These are phyloP conservation scores for Apiospora pterosperma DNA, from an alignment of 2,329 filamentous ascomycete species.

Conservation along the genomic window DNA sequence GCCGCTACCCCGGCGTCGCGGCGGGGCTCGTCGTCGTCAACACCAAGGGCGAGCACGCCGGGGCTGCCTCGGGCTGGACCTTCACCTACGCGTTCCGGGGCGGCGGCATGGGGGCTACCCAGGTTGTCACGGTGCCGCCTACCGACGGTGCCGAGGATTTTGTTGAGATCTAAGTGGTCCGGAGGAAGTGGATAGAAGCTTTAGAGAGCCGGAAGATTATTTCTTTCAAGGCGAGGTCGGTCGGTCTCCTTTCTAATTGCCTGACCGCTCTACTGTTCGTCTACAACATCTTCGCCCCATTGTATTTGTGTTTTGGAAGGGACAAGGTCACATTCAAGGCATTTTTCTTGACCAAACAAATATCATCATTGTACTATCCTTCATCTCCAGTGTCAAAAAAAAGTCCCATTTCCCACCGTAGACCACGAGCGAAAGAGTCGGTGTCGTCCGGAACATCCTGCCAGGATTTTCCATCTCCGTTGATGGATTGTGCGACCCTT, in stretches of 20 bases:
- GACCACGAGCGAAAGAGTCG: not conserved
- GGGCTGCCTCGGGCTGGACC: conserved; percentile 49
- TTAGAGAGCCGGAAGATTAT: not conserved
- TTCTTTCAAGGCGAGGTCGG: not conserved
- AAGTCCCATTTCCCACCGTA: not conserved
- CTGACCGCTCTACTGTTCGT: not conserved
- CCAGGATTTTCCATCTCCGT: not conserved
- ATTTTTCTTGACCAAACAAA: not conserved
- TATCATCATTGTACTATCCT: conserved; percentile 2
- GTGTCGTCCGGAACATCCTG: not conserved
- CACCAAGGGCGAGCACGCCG: conserved; percentile 45
- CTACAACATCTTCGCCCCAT: no score
- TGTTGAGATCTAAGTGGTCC: not conserved
- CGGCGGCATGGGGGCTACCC: conserved; percentile 41
- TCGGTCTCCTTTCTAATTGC: no score
- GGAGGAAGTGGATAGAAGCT: not conserved
- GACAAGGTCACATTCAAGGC: not conserved
- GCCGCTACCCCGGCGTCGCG: conserved; percentile 41
- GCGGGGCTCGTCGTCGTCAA: conserved; percentile 51
- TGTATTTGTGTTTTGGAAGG: not conserved
- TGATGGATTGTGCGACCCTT: not conserved
- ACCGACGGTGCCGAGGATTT: conserved; percentile 10
- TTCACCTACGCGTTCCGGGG: conserved; percentile 52
- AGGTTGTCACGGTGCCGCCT: conserved; percentile 40
- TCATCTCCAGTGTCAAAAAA: conserved; percentile 2